A percentile compares a stretch with the other conserved stretches of the same genome.
Evolutionary conservation across 1,139 yeast genomes (phyloP).

Genomic region (Eremothecium sinecaudum): DNA sequence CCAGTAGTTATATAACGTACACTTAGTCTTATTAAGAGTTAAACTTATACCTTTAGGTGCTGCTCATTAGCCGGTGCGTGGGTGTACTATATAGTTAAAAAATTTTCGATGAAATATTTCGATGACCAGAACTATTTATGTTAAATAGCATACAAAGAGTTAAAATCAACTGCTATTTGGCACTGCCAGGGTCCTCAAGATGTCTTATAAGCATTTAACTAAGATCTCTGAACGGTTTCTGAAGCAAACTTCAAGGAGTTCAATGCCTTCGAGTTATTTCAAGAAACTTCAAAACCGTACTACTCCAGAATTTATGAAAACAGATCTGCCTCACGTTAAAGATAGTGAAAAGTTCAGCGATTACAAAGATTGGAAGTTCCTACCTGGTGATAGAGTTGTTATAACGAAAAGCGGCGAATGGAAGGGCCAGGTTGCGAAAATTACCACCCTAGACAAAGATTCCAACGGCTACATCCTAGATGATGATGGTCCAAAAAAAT

Average conservation of each 20-base stretch:
- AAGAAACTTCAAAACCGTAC: slow-evolving; percentile 25
- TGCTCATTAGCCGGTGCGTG: too few relatives aligned
- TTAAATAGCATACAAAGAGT: too few relatives aligned
- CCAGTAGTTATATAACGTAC: too few relatives aligned
- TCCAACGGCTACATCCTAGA: slow-evolving; percentile 48
- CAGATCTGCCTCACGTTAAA: slow-evolving; percentile 30
- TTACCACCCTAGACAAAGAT: slow-evolving; percentile 37
- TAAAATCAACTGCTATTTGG: too few relatives aligned
- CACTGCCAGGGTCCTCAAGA: too few relatives aligned
- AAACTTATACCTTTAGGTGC: too few relatives aligned
- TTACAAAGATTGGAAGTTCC: slow-evolving; percentile 41
- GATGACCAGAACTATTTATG: too few relatives aligned
- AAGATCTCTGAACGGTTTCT: slow-evolving; percentile 26
- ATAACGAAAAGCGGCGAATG: slow-evolving; percentile 58
- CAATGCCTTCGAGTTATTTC: slow-evolving; percentile 15
- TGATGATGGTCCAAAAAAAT: slow-evolving; percentile 47
- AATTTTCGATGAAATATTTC: too few relatives aligned
- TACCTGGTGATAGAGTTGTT: slow-evolving; percentile 52
- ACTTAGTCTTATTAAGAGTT: too few relatives aligned
- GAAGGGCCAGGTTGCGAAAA: slow-evolving; percentile 62
- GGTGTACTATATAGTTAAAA: too few relatives aligned
- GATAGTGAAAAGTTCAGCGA: slow-evolving; percentile 34
- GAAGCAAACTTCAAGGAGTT: slow-evolving; percentile 11
- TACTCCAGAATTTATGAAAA: slow-evolving; percentile 31
- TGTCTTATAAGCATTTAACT: slow-evolving; percentile 22